These are phyloP conservation scores for Penicillium glabrum DNA, from an alignment of 2,329 filamentous ascomycete species.

Conservation along the genomic window DNA sequence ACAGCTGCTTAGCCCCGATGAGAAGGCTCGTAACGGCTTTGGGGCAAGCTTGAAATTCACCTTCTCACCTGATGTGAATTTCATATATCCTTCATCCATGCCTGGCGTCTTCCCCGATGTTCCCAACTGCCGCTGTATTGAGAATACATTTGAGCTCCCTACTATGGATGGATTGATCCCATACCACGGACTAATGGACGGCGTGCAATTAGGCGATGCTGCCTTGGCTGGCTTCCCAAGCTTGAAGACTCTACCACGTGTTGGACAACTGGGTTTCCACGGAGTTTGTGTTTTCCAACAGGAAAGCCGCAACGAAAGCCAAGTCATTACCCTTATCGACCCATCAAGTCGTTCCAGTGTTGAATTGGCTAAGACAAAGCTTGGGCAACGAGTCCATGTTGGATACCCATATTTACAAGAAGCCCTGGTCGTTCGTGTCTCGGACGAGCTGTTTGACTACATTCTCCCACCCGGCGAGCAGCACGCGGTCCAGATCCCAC, in stretches of 20 bases:
- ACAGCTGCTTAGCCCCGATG: conserved; percentile 70
- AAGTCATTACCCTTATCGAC: conserved; percentile 81
- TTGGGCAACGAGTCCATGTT: conserved; percentile 84
- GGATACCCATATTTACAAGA: conserved; percentile 96
- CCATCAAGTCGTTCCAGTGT: conserved; percentile 69
- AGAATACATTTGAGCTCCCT: conserved; percentile 95
- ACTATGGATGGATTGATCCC: conserved; percentile 87
- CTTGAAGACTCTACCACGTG: conserved; percentile 80
- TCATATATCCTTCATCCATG: conserved; percentile 82
- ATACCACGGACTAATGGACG: conserved; percentile 78
- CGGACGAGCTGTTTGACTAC: conserved; percentile 92
- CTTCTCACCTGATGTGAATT: conserved; percentile 74
- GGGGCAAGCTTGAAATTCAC: conserved; percentile 92
- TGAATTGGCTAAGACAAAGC: conserved; percentile 71
- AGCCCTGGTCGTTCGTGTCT: conserved; percentile 82
- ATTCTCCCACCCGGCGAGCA: conserved; percentile 65
- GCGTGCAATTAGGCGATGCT: conserved; percentile 75
- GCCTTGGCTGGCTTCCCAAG: conserved; percentile 95
- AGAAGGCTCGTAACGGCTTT: conserved; percentile 83
- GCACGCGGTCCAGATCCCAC: conserved; percentile 67
- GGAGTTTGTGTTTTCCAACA: conserved; percentile 94
- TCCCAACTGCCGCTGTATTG: conserved; percentile 80
- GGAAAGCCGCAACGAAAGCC: conserved; percentile 94
- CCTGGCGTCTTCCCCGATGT: conserved; percentile 89
- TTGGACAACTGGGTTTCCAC: conserved; percentile 78